phyloP scores from a whole-genome alignment of 169 alveolate genomes.

The Toxoplasma gondii region DNA sequence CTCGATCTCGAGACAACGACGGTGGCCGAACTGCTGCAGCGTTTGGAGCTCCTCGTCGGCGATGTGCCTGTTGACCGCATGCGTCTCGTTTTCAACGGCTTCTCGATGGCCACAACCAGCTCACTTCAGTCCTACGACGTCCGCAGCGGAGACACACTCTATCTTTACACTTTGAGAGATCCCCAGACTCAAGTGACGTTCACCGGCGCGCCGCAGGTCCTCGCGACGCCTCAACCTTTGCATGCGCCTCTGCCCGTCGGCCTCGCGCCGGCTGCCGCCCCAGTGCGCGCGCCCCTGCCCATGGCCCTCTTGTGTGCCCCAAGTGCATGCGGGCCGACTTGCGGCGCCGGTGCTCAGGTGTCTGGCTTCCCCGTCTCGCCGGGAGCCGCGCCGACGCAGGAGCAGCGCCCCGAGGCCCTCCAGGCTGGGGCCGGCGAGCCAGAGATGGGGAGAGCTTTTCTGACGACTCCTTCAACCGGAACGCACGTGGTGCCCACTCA shows the following conservation, averaged over 20 bases:
- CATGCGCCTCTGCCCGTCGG: neutral
- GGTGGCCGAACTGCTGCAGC: conserved; percentile 53
- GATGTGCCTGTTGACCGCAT: conserved; percentile 24
- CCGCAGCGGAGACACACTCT: conserved; percentile 58
- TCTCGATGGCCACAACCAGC: conserved; percentile 43
- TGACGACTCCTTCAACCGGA: no score
- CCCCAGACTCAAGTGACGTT: conserved; percentile 6
- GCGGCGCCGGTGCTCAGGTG: neutral
- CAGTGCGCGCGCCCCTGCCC: neutral
- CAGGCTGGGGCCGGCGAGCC: no score
- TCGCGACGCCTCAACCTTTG: neutral
- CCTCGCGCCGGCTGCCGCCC: neutral
- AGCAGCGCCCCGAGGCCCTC: no score
- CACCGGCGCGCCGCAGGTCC: neutral
- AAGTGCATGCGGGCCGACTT: no score
- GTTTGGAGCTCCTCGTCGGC: conserved; percentile 15
- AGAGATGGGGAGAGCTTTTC: no score
- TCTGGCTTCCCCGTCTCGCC: neutral
- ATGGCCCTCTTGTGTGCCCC: neutral
- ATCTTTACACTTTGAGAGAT: conserved; percentile 42
- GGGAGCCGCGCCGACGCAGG: no score
- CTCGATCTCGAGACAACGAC: conserved; percentile 45
- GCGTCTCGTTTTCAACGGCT: conserved; percentile 64
- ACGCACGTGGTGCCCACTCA: no score
- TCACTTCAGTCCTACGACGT: conserved; percentile 56